Evolutionary conservation across 73 alveolate species (phyloP).

Genomic region (Tetrahymena malaccensis): DNA sequence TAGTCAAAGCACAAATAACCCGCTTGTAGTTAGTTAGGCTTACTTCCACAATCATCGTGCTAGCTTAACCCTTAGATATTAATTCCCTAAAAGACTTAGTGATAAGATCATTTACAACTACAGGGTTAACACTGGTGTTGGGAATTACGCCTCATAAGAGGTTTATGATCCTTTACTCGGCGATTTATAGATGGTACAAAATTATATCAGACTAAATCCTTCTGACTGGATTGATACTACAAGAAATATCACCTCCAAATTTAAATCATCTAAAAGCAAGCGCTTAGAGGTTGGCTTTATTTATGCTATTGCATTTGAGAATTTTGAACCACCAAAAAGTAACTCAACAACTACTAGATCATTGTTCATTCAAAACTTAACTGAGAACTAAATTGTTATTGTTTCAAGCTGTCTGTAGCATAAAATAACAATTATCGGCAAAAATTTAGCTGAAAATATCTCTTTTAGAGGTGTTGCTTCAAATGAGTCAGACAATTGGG

Average conservation of each 20-base stretch:
- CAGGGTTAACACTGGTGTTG: constrained; percentile 13
- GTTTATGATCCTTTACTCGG: constrained; percentile 16
- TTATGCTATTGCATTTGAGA: not conserved
- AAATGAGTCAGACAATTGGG: not conserved
- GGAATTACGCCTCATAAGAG: not conserved
- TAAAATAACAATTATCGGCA: not conserved
- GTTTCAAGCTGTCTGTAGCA: not conserved
- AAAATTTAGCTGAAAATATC: not conserved
- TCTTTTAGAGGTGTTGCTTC: not conserved
- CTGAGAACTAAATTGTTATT: not conserved
- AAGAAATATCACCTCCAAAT: not conserved
- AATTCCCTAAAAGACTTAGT: constrained; percentile 12
- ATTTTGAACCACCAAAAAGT: not conserved
- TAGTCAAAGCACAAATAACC: constrained; percentile 17
- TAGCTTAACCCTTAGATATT: not conserved
- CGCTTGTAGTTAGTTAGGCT: constrained; percentile 2
- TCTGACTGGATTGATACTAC: not conserved
- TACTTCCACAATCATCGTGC: not conserved
- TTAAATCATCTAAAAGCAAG: not conserved
- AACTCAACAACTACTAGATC: not conserved
- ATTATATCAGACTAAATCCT: not conserved
- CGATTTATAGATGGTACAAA: not conserved
- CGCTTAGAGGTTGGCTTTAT: not conserved
- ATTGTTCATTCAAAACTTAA: not conserved
- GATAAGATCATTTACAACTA: constrained; percentile 10